Base-by-base conservation (phyloP, 208 protist genomes). In the Crithidia brevicula region DNA sequence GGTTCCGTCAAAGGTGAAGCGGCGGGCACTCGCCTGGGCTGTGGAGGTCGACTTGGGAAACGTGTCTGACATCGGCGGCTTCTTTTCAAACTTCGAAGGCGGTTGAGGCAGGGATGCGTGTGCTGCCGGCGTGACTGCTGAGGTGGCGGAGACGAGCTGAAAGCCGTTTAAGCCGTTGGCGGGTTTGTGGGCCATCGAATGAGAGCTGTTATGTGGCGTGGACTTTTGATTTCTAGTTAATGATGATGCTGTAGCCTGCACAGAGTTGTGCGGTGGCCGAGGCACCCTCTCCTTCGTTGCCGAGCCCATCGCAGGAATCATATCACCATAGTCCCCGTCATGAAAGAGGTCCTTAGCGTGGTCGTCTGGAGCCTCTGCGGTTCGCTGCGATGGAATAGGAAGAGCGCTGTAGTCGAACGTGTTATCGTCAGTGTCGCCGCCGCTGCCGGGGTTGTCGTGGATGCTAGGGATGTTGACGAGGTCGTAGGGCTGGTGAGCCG, bases 21-120 rank as follows among this genome's bases (percentile, higher is more conserved):
- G 28, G 3, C 43, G 38, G 11, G 51, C 38, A 20, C 28, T 51
- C 8, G 27, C 40, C 13, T 11, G 9, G 28, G 34, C 51, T 3
- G 63, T 27, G 15, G 63, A 60, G 3, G 51, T 60, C 13, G 18
- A 20, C 63, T 30, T 68, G 11, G 36, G 51, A 7, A 60, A 36
- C 18, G 51, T 23, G 27, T 33, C 36, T 47, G 46, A 60, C 2
- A 18, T 7, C 1, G 54, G 31, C 0, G 4, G 18, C 22, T 30
- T 45, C 36, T 27, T 45, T 13, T 43, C 36, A 3, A 31, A 36
- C 11, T 15, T 31, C n/a, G 54, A 3, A 20, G 54, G 34, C 4
- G 54, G 36, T 20, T 3, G 7, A 13, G 54, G 11, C 8, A 16
- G 9, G 31, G 15, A 4, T 28, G 54, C 2, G 13, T 30, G 15